These are phyloP conservation scores for Xylariaceae sp. DNA, from an alignment of 2,329 filamentous ascomycete genomes.

Conservation along the genomic window DNA sequence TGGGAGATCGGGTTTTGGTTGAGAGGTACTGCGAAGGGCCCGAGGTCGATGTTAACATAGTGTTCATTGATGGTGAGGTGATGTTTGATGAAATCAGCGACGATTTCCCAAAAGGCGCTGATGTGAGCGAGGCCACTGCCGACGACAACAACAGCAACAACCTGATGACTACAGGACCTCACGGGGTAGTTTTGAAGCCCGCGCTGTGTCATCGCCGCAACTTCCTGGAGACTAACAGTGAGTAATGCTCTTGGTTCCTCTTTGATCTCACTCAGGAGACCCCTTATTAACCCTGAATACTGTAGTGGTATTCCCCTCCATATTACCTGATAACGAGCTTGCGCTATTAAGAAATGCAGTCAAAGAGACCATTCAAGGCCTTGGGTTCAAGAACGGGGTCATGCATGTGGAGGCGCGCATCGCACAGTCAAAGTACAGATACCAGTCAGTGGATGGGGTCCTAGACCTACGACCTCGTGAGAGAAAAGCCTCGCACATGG, in stretches of 20 bases:
- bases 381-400: slow-evolving; percentile 27
- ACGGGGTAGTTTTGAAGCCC: neutral
- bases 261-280: neutral
- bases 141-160: neutral
- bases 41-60: slow-evolving; percentile 29
- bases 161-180: neutral
- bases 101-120: slow-evolving; percentile 29
- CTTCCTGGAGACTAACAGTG: slow-evolving; percentile 27
- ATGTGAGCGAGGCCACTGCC: slow-evolving; percentile 10
- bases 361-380: slow-evolving; percentile 15
- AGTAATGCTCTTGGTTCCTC: neutral
- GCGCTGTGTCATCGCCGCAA: slow-evolving; percentile 15
- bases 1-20: slow-evolving; percentile 21
- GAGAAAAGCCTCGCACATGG: neutral
- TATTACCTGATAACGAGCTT: slow-evolving; percentile 24
- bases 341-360: slow-evolving; percentile 18
- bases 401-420: slow-evolving; percentile 29
- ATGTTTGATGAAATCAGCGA: slow-evolving; percentile 30
- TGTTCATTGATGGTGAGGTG: slow-evolving; percentile 26
- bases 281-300: neutral
- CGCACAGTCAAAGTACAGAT: slow-evolving; percentile 22
- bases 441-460: slow-evolving; percentile 10
- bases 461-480: slow-evolving; percentile 12
- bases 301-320: slow-evolving; percentile 26
- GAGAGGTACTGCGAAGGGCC: slow-evolving; percentile 28